Evolutionary conservation across 768 basidiomycete genomes (phyloP).

Genomic region (Gautieria morchelliformis): DNA sequence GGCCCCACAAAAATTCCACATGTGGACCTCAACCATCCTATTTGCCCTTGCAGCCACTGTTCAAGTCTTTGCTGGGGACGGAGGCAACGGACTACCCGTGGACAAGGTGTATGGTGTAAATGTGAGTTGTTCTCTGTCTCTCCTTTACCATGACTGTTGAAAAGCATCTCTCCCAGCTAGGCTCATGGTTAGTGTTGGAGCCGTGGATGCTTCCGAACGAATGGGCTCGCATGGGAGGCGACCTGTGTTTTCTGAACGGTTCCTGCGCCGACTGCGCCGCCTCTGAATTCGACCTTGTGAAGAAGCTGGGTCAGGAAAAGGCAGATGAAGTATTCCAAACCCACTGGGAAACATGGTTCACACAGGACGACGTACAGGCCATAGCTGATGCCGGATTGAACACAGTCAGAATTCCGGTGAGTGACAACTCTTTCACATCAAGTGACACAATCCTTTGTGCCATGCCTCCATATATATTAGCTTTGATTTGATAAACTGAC

Average conservation of each 20-base stretch:
- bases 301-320: slow-evolving; percentile 47
- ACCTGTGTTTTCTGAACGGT: slow-evolving; percentile 36
- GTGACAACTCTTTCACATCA: slow-evolving; percentile 12
- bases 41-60: neutral
- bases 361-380: slow-evolving; percentile 45
- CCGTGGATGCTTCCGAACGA: slow-evolving; percentile 78
- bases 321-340: neutral
- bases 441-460: neutral
- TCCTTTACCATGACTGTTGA: neutral
- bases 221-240: slow-evolving; percentile 69
- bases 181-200: slow-evolving; percentile 61
- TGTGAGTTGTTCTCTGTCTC: slow-evolving; percentile 31
- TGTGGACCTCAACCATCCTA: neutral
- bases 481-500: neutral
- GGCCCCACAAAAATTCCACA: neutral
- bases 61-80: neutral
- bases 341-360: slow-evolving; percentile 59
- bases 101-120: slow-evolving; percentile 64
- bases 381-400: slow-evolving; percentile 53
- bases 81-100: slow-evolving; percentile 4
- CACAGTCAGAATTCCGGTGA: slow-evolving; percentile 66
- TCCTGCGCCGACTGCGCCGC: slow-evolving; percentile 52
- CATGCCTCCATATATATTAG: too few species aligned
- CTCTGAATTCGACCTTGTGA: slow-evolving; percentile 52
- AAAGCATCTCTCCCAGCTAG: neutral